Conservation (phyloP, 495 filamentous ascomycete genomes). For the Lophiostoma macrostomum region DNA sequence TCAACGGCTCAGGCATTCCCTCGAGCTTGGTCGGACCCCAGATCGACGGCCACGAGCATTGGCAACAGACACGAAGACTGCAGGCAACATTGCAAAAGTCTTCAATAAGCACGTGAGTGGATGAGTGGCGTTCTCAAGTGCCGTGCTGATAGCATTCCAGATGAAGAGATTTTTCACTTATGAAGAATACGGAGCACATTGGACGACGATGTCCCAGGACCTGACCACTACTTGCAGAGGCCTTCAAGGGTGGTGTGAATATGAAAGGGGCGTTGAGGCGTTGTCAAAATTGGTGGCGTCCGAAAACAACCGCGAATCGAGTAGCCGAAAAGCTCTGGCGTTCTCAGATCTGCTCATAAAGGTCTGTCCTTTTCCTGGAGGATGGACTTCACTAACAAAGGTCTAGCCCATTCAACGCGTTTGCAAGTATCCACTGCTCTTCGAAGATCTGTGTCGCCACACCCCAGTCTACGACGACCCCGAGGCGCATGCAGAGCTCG, state of each 20-base stretch:
- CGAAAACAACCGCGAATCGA: constrained; percentile 59
- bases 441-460: constrained; percentile 73
- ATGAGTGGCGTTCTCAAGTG: not conserved
- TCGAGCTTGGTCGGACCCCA: constrained; percentile 35
- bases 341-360: constrained; percentile 89
- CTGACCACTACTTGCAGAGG: constrained; percentile 64
- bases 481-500: constrained; percentile 71
- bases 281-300: constrained; percentile 73
- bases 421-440: constrained; percentile 87
- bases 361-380: constrained; percentile 47
- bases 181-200: constrained; percentile 83
- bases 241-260: constrained; percentile 72
- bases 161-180: constrained; percentile 79
- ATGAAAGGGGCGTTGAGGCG: constrained; percentile 85
- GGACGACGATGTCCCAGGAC: constrained; percentile 77
- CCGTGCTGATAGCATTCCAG: constrained; percentile 43
- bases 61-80: constrained; percentile 66
- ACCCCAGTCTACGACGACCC: constrained; percentile 84
- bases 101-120: constrained; percentile 65
- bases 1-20: constrained; percentile 36
- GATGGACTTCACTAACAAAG: not conserved
- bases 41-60: constrained; percentile 40
- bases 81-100: constrained; percentile 69
- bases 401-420: constrained; percentile 85
- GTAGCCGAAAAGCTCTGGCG: constrained; percentile 69